Percentiles rank a stretch among this genome's conserved stretches.
These are phyloP conservation scores for Fusarium mundagurra DNA, from an alignment of 2,329 filamentous ascomycete species.

Conservation along the genomic window DNA sequence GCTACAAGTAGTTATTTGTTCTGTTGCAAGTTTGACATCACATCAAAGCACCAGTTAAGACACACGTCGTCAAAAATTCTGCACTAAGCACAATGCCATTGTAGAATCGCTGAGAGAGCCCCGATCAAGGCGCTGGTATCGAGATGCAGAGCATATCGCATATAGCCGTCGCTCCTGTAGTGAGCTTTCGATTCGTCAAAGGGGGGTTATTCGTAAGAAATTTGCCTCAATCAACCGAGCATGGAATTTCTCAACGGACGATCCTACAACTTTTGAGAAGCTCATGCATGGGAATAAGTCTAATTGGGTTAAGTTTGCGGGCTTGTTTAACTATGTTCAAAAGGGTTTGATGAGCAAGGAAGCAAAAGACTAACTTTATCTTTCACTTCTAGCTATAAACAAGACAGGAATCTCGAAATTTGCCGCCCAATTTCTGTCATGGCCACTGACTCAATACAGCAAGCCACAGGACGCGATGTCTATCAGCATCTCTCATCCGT, in stretches of 20 bases:
- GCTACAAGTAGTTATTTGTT: background rate
- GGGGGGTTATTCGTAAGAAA: background rate
- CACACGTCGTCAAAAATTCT: background rate
- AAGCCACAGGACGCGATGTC: background rate
- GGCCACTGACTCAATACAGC: background rate
- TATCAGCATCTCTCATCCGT: background rate
- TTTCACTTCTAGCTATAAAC: background rate
- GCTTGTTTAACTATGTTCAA: background rate
- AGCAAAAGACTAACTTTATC: background rate
- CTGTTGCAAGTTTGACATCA: background rate
- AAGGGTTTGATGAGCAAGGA: background rate
- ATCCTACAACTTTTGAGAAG: background rate
- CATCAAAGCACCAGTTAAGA: background rate
- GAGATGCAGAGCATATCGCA: background rate
- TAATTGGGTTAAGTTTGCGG: background rate
- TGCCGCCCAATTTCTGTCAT: background rate
- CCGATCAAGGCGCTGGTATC: background rate
- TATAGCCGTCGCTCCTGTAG: background rate
- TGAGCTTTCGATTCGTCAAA: background rate
- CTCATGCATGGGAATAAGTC: slow-evolving; percentile 8
- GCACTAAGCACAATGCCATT: background rate
- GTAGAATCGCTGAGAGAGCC: background rate
- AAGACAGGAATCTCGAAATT: background rate
- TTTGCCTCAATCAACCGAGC: background rate
- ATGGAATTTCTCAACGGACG: background rate